Percentiles rank a stretch among this genome's conserved stretches.
Evolutionary conservation across 1,284 basidiomycete genomes (phyloP).

Genomic region (Ustilago cynodontis): DNA sequence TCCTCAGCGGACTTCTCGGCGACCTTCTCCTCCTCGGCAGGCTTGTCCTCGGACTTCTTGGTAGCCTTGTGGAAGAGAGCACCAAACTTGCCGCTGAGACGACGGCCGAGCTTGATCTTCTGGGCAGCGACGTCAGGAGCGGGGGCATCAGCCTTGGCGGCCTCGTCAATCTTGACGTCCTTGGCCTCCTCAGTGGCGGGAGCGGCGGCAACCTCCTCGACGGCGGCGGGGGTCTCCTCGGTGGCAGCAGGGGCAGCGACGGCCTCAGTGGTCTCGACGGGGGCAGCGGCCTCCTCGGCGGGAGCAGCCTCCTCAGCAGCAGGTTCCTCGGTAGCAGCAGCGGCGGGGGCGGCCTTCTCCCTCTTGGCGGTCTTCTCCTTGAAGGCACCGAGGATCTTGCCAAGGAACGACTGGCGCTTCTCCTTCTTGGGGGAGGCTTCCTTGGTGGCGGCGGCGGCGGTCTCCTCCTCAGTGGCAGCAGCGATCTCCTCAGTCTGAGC

Average conservation of each 20-base stretch:
- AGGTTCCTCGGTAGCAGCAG: slow-evolving; percentile 41
- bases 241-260: slow-evolving; percentile 27
- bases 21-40: slow-evolving; percentile 35
- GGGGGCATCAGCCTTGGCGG: slow-evolving; percentile 55
- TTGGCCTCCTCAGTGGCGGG: slow-evolving; percentile 44
- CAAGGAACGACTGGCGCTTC: slow-evolving; percentile 59
- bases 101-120: slow-evolving; percentile 61
- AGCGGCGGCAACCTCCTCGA: slow-evolving; percentile 18
- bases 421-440: slow-evolving; percentile 62
- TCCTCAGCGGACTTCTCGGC: slow-evolving; percentile 33
- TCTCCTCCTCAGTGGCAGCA: slow-evolving; percentile 29
- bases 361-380: slow-evolving; percentile 60
- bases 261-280: slow-evolving; percentile 26
- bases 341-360: slow-evolving; percentile 36
- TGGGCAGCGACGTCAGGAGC: slow-evolving; percentile 53
- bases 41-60: slow-evolving; percentile 55
- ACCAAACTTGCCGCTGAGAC: slow-evolving; percentile 58
- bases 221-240: slow-evolving; percentile 36
- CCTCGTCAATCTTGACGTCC: slow-evolving; percentile 61
- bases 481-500: slow-evolving; percentile 35
- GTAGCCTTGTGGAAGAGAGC: slow-evolving; percentile 59
- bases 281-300: slow-evolving; percentile 36
- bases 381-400: slow-evolving; percentile 56
- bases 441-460: slow-evolving; percentile 45
- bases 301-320: slow-evolving; percentile 42